Percentiles rank a stretch among this genome's conserved stretches.
These are phyloP conservation scores for Mediolabrus comicus DNA, from an alignment of 108 stramenopile species.

Conservation along the genomic window DNA sequence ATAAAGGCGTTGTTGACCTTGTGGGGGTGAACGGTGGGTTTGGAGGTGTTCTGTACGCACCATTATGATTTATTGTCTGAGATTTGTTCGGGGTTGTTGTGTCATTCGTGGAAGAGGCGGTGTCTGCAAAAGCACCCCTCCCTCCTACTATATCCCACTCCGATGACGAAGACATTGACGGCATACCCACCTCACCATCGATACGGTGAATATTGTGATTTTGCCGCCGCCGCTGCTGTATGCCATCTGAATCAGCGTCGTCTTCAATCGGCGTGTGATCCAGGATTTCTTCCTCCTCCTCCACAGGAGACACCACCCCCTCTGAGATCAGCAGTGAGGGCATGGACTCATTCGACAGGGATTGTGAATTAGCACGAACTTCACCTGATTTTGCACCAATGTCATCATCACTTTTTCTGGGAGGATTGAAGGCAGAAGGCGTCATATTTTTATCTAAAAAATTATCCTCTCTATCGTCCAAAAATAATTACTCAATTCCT, in stretches of 20 bases:
- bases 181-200: background rate
- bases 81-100: background rate
- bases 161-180: background rate
- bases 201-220: background rate
- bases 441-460: background rate
- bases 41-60: background rate
- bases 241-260: background rate
- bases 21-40: background rate
- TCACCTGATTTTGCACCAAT: background rate
- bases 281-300: background rate
- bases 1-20: background rate
- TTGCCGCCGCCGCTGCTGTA: background rate
- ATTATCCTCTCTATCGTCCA: background rate
- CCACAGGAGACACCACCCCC: constrained; percentile 3
- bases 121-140: background rate
- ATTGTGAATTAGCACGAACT: background rate
- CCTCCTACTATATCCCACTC: background rate
- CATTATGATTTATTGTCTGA: background rate
- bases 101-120: constrained; percentile 19
- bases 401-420: background rate
- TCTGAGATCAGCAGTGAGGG: constrained; percentile 1
- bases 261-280: background rate
- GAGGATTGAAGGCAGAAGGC: background rate
- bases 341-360: background rate
- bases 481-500: background rate